Evolutionary conservation across 2,329 filamentous ascomycete genomes (phyloP).

Genomic region (Plectosphaerella cucumerina): DNA sequence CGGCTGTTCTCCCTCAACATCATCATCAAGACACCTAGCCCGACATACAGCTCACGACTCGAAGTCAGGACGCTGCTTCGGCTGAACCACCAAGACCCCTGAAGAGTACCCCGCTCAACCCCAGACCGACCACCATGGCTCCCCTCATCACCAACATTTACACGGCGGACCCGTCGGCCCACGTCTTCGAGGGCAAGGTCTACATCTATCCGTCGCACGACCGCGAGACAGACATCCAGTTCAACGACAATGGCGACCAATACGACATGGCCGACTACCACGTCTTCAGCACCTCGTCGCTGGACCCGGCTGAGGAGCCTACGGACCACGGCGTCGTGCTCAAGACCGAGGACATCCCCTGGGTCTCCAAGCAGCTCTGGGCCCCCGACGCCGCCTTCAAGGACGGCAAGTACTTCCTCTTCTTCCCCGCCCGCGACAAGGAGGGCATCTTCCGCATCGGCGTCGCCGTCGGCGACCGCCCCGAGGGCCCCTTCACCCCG

Average conservation of each 20-base stretch:
- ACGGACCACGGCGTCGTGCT: constrained; percentile 72
- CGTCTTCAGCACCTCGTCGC: constrained; percentile 57
- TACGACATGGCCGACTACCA: constrained; percentile 85
- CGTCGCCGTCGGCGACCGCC: constrained; percentile 59
- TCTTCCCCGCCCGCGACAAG: constrained; percentile 72
- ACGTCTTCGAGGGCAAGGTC: constrained; percentile 70
- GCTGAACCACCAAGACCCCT: too few relatives aligned
- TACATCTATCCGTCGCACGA: constrained; percentile 83
- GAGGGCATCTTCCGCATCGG: constrained; percentile 69
- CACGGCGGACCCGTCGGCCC: constrained; percentile 76
- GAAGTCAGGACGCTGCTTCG: too few relatives aligned
- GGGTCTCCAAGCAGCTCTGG: constrained; percentile 78
- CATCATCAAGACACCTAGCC: too few relatives aligned
- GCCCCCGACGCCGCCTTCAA: constrained; percentile 70
- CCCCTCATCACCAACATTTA: constrained; percentile 72
- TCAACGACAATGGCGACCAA: constrained; percentile 83
- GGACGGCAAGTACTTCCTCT: constrained; percentile 68
- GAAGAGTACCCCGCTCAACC: background rate
- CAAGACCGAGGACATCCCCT: constrained; percentile 62
- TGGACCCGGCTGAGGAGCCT: constrained; percentile 54
- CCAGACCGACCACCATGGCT: constrained; percentile 27
- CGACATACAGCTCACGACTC: too few relatives aligned
- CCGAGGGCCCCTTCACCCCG: constrained; percentile 66
- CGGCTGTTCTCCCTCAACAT: background rate
- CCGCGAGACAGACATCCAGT: constrained; percentile 66